Evolutionary conservation across 2,329 filamentous ascomycete genomes (phyloP).

Genomic region (Paecilomyces formosus): DNA sequence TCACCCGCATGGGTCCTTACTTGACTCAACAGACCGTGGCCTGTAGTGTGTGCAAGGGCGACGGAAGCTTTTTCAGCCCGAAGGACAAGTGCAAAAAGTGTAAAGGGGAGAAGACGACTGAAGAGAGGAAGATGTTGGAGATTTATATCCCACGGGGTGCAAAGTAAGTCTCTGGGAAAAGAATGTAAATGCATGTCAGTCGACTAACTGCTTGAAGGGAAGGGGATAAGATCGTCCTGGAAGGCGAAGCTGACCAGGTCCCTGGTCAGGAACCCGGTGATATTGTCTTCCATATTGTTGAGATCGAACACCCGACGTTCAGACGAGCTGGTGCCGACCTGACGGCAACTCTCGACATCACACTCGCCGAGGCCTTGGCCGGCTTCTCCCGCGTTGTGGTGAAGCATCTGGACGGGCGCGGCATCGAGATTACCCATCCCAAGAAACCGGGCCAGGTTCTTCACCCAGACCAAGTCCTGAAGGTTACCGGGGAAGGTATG

Average conservation of each 20-base stretch:
- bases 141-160: slow-evolving; percentile 90
- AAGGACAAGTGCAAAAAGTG: slow-evolving; percentile 99
- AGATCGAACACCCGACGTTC: slow-evolving; percentile 75
- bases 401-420: slow-evolving; percentile 87
- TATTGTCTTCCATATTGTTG: slow-evolving; percentile 80
- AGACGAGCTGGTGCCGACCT: slow-evolving; percentile 77
- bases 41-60: slow-evolving; percentile 77
- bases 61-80: slow-evolving; percentile 82
- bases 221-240: slow-evolving; percentile 81
- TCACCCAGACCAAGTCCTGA: slow-evolving; percentile 75
- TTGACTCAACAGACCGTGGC: slow-evolving; percentile 70
- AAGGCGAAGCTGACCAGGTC: slow-evolving; percentile 89
- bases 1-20: slow-evolving; percentile 79
- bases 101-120: slow-evolving; percentile 81
- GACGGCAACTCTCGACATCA: slow-evolving; percentile 71
- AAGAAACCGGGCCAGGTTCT: slow-evolving; percentile 73
- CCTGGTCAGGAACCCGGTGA: slow-evolving; percentile 87
- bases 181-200: background rate
- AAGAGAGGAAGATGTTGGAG: slow-evolving; percentile 90
- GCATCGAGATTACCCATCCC: slow-evolving; percentile 72
- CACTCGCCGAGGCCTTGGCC: slow-evolving; percentile 72
- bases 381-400: slow-evolving; percentile 88
- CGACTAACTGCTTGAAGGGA: slow-evolving; percentile 39
- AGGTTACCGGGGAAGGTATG: slow-evolving; percentile 88
- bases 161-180: slow-evolving; percentile 37